These are phyloP conservation scores for Phytophthora ramorum DNA, from an alignment of 352 stramenopile species.

Conservation along the genomic window DNA sequence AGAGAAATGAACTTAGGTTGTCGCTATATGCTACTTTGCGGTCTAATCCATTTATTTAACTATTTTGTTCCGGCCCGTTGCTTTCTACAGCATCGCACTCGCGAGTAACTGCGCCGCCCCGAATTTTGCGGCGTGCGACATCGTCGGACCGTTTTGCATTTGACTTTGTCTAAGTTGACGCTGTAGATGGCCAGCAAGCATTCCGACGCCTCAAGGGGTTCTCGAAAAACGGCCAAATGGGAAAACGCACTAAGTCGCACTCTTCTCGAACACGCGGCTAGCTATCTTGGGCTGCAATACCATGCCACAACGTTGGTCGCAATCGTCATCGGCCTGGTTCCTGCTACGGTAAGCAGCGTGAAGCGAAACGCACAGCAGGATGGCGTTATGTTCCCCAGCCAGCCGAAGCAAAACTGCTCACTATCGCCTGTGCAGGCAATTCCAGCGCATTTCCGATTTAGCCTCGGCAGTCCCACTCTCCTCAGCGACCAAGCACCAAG, in stretches of 20 bases:
- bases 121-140: constrained; percentile 26
- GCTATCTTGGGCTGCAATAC: constrained; percentile 13
- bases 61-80: background rate
- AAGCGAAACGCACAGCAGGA: constrained; percentile 14
- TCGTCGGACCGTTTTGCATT: constrained; percentile 6
- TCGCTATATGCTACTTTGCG: background rate
- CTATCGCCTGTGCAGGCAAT: background rate
- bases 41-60: background rate
- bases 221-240: constrained; percentile 8
- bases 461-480: constrained; percentile 15
- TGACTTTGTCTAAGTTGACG: background rate
- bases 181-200: background rate
- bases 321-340: constrained; percentile 27
- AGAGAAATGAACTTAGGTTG: background rate
- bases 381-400: background rate
- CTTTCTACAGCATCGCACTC: constrained; percentile 1
- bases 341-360: background rate
- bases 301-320: background rate
- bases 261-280: constrained; percentile 1
- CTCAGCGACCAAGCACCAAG: constrained; percentile 8
- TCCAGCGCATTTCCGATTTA: constrained; percentile 19
- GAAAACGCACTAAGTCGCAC: constrained; percentile 19
- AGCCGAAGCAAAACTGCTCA: constrained; percentile 30
- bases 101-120: constrained; percentile 14
- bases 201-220: background rate